These are phyloP conservation scores for Botrytis porri DNA, from an alignment of 2,329 filamentous ascomycete species.

Conservation along the genomic window DNA sequence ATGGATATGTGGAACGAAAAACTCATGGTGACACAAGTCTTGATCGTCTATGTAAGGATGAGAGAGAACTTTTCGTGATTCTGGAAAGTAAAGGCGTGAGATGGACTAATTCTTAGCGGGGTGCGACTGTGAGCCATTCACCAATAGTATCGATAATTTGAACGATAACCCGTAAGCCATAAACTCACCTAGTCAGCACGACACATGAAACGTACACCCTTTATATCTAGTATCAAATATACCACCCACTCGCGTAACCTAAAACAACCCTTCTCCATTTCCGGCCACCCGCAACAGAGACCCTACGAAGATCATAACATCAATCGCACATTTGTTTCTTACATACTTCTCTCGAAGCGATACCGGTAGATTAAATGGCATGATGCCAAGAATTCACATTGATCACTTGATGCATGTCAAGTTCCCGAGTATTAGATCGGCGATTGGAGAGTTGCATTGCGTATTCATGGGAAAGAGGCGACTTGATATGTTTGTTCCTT, in stretches of 20 bases:
- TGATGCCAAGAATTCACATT: slow-evolving; percentile 7
- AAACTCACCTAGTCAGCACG: not conserved
- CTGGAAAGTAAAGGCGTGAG: not conserved
- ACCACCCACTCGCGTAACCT: not conserved
- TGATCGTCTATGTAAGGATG: not conserved
- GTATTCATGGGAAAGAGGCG: not conserved
- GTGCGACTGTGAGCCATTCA: not conserved
- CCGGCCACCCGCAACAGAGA: not conserved
- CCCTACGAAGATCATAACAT: slow-evolving; percentile 3
- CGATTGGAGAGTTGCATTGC: not conserved
- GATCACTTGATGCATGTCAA: slow-evolving; percentile 1
- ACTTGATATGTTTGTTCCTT: not conserved
- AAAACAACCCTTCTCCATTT: not conserved
- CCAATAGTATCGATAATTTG: not conserved
- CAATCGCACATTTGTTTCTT: not conserved
- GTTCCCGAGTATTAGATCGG: not conserved
- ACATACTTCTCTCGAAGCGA: not conserved
- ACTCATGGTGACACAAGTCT: not conserved
- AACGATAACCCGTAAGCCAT: not conserved
- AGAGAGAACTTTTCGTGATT: not conserved
- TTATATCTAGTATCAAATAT: not conserved
- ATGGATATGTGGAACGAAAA: not conserved
- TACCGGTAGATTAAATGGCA: not conserved
- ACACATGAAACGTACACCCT: not conserved
- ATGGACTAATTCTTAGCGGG: not conserved